A percentile compares a stretch with the other conserved stretches of the same genome.
Evolutionary conservation across 2,329 filamentous ascomycete species (phyloP).

Genomic region (Sporothrix euskadiensis): DNA sequence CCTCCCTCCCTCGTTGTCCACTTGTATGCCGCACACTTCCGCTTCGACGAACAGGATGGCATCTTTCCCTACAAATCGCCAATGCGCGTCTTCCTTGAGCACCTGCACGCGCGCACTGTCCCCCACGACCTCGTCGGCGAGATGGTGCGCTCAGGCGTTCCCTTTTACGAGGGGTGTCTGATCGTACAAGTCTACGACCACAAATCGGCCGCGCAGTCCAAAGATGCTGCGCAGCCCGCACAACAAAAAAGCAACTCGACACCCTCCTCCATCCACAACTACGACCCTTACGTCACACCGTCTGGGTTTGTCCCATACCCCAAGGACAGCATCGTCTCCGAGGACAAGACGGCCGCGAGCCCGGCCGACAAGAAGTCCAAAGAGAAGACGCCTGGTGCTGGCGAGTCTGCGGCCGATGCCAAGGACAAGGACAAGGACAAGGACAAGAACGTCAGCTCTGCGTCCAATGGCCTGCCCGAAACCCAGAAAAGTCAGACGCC

Average conservation of each 20-base stretch:
- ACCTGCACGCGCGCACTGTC: conserved; percentile 72
- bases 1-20: conserved; percentile 85
- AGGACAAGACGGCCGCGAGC: conserved; percentile 33
- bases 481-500: conserved; percentile 48
- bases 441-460: conserved; percentile 44
- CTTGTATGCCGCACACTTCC: conserved; percentile 80
- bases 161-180: conserved; percentile 91
- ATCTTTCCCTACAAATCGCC: conserved; percentile 91
- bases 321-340: conserved; percentile 46
- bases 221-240: conserved; percentile 57
- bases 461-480: conserved; percentile 47
- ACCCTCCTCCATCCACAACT: conserved; percentile 87
- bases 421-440: conserved; percentile 55
- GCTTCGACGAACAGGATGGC: conserved; percentile 91
- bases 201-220: conserved; percentile 62
- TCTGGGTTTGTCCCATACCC: conserved; percentile 82
- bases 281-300: conserved; percentile 85
- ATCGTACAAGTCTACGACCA: conserved; percentile 95
- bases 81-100: conserved; percentile 79
- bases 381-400: conserved; percentile 41
- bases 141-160: conserved; percentile 68
- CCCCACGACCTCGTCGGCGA: conserved; percentile 87
- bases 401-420: conserved; percentile 43
- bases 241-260: conserved; percentile 64
- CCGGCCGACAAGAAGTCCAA: conserved; percentile 41